These are phyloP conservation scores for Penicillium samsonianum DNA, from an alignment of 495 filamentous ascomycete genomes.

Conservation along the genomic window DNA sequence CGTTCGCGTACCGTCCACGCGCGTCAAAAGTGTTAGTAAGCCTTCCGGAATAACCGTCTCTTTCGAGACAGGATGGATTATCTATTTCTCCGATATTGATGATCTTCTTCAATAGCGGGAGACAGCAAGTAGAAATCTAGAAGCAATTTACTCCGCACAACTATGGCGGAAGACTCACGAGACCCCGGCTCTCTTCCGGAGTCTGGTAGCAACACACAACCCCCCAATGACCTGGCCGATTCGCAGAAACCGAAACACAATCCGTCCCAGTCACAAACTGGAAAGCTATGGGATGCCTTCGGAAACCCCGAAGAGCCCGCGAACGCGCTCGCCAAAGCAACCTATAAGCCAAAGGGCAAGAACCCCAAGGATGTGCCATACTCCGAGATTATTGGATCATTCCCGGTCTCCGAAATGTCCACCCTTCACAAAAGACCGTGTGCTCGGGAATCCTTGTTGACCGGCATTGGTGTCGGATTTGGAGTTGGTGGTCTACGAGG, in stretches of 20 bases:
- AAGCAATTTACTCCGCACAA: conserved; percentile 16
- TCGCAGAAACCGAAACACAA: conserved; percentile 44
- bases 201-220: conserved; percentile 22
- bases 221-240: conserved; percentile 23
- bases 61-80: conserved; percentile 20
- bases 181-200: conserved; percentile 26
- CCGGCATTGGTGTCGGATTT: conserved; percentile 77
- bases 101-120: conserved; percentile 6
- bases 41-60: conserved; percentile 36
- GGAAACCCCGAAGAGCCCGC: conserved; percentile 49
- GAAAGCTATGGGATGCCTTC: conserved; percentile 55
- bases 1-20: conserved; percentile 39
- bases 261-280: conserved; percentile 47
- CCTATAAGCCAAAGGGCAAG: conserved; percentile 50
- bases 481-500: conserved; percentile 69
- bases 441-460: conserved; percentile 75
- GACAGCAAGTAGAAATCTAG: conserved; percentile 1
- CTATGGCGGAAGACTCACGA: conserved; percentile 59
- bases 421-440: conserved; percentile 80
- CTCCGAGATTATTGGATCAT: conserved; percentile 63
- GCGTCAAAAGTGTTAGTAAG: conserved; percentile 30
- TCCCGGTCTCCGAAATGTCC: conserved; percentile 68
- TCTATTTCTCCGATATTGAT: conserved; percentile 22
- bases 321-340: conserved; percentile 50
- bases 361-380: conserved; percentile 51